Conservation (phyloP, 2,329 filamentous ascomycete species). For the Incumbomyces lentus region DNA sequence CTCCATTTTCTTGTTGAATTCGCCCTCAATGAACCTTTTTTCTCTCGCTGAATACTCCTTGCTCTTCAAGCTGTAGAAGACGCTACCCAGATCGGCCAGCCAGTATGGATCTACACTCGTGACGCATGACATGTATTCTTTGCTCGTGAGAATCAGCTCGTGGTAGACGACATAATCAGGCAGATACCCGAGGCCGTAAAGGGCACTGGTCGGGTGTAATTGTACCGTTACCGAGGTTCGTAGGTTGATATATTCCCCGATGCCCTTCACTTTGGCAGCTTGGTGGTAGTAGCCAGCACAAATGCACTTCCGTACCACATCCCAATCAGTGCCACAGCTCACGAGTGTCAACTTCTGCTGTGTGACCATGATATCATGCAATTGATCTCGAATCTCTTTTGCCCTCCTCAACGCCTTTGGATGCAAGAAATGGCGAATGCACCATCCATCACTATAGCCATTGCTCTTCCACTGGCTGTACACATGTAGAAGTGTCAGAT, state of each 20-base stretch:
- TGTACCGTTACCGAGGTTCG: constrained; percentile 90
- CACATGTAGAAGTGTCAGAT: constrained; percentile 88
- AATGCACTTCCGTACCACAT: constrained; percentile 88
- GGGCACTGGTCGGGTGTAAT: constrained; percentile 82
- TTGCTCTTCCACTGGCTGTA: constrained; percentile 94
- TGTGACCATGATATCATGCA: constrained; percentile 76
- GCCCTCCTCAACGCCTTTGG: constrained; percentile 85
- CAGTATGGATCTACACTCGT: constrained; percentile 94
- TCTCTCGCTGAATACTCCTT: constrained; percentile 87
- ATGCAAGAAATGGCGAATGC: constrained; percentile 83
- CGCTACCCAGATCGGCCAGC: constrained; percentile 90
- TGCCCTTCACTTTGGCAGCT: constrained; percentile 87
- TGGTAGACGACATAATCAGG: constrained; percentile 98
- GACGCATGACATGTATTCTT: constrained; percentile 97
- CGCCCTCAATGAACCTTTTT: constrained; percentile 76
- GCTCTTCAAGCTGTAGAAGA: constrained; percentile 96
- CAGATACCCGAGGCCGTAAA: constrained; percentile 86
- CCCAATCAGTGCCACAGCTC: constrained; percentile 94
- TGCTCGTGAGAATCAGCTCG: constrained; percentile 83
- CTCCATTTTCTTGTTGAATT: constrained; percentile 88
- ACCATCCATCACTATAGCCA: constrained; percentile 83
- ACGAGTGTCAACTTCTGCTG: constrained; percentile 81
- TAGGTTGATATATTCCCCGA: constrained; percentile 94
- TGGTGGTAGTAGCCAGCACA: constrained; percentile 98
- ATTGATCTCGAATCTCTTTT: constrained; percentile 87